Evolutionary conservation across 2,329 filamentous ascomycete species (phyloP).

Genomic region (Fusarium algeriense): DNA sequence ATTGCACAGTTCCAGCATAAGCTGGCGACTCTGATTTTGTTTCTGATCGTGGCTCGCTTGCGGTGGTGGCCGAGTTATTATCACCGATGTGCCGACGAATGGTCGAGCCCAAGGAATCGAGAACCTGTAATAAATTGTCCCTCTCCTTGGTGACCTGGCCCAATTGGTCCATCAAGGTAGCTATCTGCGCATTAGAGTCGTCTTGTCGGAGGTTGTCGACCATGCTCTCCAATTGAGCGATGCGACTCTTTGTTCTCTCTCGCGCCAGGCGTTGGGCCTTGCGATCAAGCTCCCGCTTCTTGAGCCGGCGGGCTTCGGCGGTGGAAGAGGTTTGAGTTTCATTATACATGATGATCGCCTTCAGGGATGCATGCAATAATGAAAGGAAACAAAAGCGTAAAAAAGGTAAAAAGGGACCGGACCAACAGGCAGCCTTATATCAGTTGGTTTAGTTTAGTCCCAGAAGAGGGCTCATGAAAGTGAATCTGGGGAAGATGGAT

Average conservation of each 20-base stretch:
- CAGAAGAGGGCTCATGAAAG: neutral
- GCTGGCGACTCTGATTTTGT: neutral
- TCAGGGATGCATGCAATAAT: constrained; percentile 8
- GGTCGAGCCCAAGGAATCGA: constrained; percentile 27
- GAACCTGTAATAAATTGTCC: constrained; percentile 33
- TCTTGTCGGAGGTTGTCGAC: constrained; percentile 45
- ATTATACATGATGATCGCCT: constrained; percentile 27
- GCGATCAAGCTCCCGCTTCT: constrained; percentile 51
- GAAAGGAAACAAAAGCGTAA: neutral
- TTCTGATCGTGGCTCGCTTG: neutral
- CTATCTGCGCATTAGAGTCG: constrained; percentile 44
- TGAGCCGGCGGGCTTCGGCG: constrained; percentile 41
- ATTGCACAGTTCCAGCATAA: neutral
- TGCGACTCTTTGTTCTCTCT: constrained; percentile 50
- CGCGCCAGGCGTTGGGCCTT: constrained; percentile 50
- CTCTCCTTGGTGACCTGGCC: constrained; percentile 44
- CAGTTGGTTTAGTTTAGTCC: neutral
- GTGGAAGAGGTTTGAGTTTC: constrained; percentile 7
- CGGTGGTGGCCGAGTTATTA: neutral
- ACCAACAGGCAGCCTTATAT: neutral
- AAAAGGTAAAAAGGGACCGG: neutral
- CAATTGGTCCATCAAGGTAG: constrained; percentile 45
- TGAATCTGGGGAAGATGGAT: constrained; percentile 29
- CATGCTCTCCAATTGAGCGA: constrained; percentile 48
- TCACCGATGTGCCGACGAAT: constrained; percentile 36